phyloP scores from a whole-genome alignment of 2,329 filamentous ascomycete species.

The Sarocladium kiliense region DNA sequence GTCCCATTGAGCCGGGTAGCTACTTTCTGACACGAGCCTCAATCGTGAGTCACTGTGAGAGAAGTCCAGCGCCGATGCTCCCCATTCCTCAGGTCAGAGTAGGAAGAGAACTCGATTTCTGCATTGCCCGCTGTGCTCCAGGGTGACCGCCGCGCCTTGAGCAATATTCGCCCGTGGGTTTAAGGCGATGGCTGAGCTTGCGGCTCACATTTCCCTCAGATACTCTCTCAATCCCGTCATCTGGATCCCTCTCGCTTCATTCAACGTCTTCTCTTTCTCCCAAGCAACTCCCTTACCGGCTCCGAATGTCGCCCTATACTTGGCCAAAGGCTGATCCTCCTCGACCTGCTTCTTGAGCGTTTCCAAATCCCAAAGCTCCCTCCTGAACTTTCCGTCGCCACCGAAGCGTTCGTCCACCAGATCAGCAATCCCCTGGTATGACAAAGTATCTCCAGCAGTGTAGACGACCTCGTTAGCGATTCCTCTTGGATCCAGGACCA shows the following conservation, averaged over 20 bases:
- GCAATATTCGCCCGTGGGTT: too few species aligned
- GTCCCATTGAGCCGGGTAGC: neutral
- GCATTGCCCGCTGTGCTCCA: too few species aligned
- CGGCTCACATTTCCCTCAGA: conserved; percentile 17
- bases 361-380: conserved; percentile 44
- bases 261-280: conserved; percentile 49
- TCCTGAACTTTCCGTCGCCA: conserved; percentile 30
- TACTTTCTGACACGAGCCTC: neutral
- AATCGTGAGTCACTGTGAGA: neutral
- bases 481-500: conserved; percentile 39
- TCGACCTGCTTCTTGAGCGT: conserved; percentile 39
- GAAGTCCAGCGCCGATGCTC: neutral
- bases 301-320: conserved; percentile 59
- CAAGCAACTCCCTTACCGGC: conserved; percentile 54
- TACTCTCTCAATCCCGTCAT: conserved; percentile 38
- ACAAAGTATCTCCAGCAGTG: conserved; percentile 57
- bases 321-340: conserved; percentile 41
- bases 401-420: conserved; percentile 39
- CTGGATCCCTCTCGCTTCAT: conserved; percentile 40
- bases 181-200: neutral
- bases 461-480: conserved; percentile 43
- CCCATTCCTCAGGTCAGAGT: too few species aligned
- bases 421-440: conserved; percentile 49
- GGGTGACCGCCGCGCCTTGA: too few species aligned
- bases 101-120: too few species aligned